A percentile compares a stretch with the other conserved stretches of the same genome.
These are phyloP conservation scores for Tylopilus sp. DNA, from an alignment of 768 basidiomycete genomes.

Conservation along the genomic window DNA sequence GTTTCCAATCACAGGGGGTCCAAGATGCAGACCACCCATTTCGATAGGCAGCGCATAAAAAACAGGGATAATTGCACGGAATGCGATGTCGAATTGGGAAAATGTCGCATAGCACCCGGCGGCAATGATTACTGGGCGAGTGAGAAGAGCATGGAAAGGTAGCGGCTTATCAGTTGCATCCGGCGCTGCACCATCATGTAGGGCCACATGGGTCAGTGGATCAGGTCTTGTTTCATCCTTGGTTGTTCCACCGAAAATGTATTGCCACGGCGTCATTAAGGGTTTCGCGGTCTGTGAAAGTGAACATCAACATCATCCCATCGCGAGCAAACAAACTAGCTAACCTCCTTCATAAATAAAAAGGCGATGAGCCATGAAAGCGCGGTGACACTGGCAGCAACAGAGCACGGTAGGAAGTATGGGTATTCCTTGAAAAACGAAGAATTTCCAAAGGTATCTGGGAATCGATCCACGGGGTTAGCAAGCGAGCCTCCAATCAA, in stretches of 20 bases:
- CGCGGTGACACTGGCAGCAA: slow-evolving; percentile 53
- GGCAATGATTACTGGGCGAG: slow-evolving; percentile 51
- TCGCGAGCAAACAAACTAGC: not conserved
- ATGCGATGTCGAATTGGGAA: slow-evolving; percentile 61
- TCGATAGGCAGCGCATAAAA: slow-evolving; percentile 31
- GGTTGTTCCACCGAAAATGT: slow-evolving; percentile 10
- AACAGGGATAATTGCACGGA: slow-evolving; percentile 42
- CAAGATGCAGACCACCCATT: slow-evolving; percentile 28
- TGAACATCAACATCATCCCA: not conserved
- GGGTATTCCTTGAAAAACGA: slow-evolving; percentile 63
- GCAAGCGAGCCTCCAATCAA: slow-evolving; percentile 65
- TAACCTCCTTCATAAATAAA: slow-evolving; percentile 55
- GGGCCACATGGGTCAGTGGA: not conserved
- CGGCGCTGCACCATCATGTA: not conserved
- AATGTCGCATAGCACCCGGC: slow-evolving; percentile 58
- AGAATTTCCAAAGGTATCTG: slow-evolving; percentile 50
- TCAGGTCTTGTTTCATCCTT: not conserved
- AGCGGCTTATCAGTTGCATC: slow-evolving; percentile 26
- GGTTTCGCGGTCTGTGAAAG: slow-evolving; percentile 15
- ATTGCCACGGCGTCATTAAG: slow-evolving; percentile 13
- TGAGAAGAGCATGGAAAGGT: slow-evolving; percentile 47
- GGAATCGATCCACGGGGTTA: slow-evolving; percentile 64
- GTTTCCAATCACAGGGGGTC: slow-evolving; percentile 30
- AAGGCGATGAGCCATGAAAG: slow-evolving; percentile 48
- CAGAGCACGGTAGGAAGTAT: slow-evolving; percentile 70